Conservation (phyloP, 129 eudicot species). For the Tagetes erecta region DNA sequence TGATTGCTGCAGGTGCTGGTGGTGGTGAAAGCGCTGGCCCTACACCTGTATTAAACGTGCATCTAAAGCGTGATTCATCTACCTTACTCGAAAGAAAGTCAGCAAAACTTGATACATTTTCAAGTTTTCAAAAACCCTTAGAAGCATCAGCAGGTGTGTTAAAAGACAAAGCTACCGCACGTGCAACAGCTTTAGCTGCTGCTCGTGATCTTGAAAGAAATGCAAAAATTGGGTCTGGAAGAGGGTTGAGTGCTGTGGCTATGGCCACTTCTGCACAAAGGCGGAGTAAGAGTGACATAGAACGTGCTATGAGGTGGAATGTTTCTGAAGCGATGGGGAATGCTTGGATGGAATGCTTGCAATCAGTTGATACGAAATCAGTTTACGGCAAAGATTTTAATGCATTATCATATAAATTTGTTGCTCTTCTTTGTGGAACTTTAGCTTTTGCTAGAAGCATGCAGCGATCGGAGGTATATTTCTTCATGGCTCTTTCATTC, state of each 20-base stretch:
- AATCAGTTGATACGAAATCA: constrained; percentile 76
- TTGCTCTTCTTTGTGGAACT: constrained; percentile 90
- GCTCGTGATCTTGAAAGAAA: constrained; percentile 93
- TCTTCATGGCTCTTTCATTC: neutral
- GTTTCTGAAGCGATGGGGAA: constrained; percentile 92
- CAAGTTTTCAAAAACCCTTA: constrained; percentile 81
- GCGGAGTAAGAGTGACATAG: constrained; percentile 65
- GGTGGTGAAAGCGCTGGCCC: constrained; percentile 60
- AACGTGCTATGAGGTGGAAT: constrained; percentile 86
- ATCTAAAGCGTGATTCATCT: constrained; percentile 68
- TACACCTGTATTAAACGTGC: constrained; percentile 45
- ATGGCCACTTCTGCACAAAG: constrained; percentile 94
- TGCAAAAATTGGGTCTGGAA: constrained; percentile 85
- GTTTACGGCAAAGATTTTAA: constrained; percentile 84
- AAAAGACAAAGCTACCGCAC: constrained; percentile 89
- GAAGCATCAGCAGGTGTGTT: constrained; percentile 47
- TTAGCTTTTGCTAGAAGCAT: constrained; percentile 92
- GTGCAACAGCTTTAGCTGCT: constrained; percentile 89
- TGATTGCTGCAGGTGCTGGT: constrained; percentile 94
- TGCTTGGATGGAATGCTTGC: constrained; percentile 95
- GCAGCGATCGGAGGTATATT: constrained; percentile 81
- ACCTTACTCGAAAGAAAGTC: constrained; percentile 68
- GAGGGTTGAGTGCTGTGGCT: constrained; percentile 97
- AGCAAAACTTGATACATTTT: constrained; percentile 67
- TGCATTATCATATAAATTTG: constrained; percentile 79